Conservation (phyloP, 495 filamentous ascomycete species). For the Penicillium paradoxum region DNA sequence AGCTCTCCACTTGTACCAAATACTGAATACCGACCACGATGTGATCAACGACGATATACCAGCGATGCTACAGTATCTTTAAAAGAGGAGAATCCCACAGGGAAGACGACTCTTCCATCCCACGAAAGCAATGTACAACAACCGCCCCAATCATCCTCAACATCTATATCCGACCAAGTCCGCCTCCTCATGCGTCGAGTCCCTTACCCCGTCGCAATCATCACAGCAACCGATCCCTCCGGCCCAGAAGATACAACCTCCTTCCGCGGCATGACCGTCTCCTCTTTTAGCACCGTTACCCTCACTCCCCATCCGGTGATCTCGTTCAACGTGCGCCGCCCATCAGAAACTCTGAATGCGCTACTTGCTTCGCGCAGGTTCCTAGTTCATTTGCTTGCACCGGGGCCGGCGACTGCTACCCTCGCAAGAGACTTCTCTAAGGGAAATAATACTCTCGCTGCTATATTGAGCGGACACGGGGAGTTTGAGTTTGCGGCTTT, state of each 20-base stretch:
- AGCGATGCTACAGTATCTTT: constrained; percentile 14
- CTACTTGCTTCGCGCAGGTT: constrained; percentile 46
- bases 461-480: constrained; percentile 27
- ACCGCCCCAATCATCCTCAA: not conserved
- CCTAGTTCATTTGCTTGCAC: constrained; percentile 40
- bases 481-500: constrained; percentile 35
- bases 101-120: not conserved
- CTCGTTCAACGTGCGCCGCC: constrained; percentile 72
- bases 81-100: not conserved
- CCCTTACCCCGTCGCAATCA: constrained; percentile 68
- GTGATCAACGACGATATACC: constrained; percentile 8
- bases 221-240: constrained; percentile 46
- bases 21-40: constrained; percentile 3
- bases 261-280: constrained; percentile 69
- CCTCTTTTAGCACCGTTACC: constrained; percentile 74
- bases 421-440: constrained; percentile 44
- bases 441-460: constrained; percentile 31
- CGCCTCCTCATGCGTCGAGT: constrained; percentile 65
- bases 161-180: constrained; percentile 38
- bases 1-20: constrained; percentile 2
- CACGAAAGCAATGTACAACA: not conserved
- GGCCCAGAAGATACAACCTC: constrained; percentile 19
- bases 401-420: constrained; percentile 23
- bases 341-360: constrained; percentile 66
- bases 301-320: constrained; percentile 62